Conservation (phyloP, 768 basidiomycete species). For the Agrocybe chaxingu region DNA sequence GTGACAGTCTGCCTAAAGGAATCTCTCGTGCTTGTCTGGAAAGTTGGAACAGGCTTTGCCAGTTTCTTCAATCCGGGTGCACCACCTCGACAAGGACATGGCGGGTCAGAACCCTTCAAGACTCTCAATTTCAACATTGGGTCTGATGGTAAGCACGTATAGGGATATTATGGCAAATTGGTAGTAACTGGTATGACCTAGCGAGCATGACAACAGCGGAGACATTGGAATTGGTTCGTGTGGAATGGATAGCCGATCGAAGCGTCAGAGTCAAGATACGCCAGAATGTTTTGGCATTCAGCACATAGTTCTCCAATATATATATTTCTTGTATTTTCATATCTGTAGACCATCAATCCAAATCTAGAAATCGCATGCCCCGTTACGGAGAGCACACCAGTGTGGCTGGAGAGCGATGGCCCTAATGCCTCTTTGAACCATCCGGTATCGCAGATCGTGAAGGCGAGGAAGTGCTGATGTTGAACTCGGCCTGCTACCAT, state of each 20-base stretch:
- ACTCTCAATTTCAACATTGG: constrained; percentile 83
- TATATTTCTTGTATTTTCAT: too few relatives aligned
- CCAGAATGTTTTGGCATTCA: constrained; percentile 82
- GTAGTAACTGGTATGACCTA: constrained; percentile 7
- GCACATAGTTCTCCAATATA: constrained; percentile 39
- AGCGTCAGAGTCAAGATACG: constrained; percentile 82
- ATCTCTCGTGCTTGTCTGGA: constrained; percentile 87
- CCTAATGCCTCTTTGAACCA: constrained; percentile 57
- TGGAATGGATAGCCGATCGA: constrained; percentile 84
- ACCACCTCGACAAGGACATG: constrained; percentile 85
- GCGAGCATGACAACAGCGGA: constrained; percentile 46
- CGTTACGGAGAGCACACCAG: constrained; percentile 69
- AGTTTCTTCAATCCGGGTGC: constrained; percentile 91
- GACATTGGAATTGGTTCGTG: constrained; percentile 67
- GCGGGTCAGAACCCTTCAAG: constrained; percentile 85
- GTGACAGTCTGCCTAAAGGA: constrained; percentile 88
- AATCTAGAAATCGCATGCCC: constrained; percentile 40
- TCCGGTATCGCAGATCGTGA: constrained; percentile 60
- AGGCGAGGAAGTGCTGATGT: constrained; percentile 57
- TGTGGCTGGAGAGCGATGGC: constrained; percentile 65
- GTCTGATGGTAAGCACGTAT: constrained; percentile 59
- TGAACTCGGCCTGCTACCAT: constrained; percentile 36
- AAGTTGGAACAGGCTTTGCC: constrained; percentile 85
- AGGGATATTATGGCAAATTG: not conserved
- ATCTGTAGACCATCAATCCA: not conserved